Evolutionary conservation across 345 rosid genomes (phyloP), one percentile per base, ranked within the genome.

Genomic region (Nephelium lappaceum): DNA sequence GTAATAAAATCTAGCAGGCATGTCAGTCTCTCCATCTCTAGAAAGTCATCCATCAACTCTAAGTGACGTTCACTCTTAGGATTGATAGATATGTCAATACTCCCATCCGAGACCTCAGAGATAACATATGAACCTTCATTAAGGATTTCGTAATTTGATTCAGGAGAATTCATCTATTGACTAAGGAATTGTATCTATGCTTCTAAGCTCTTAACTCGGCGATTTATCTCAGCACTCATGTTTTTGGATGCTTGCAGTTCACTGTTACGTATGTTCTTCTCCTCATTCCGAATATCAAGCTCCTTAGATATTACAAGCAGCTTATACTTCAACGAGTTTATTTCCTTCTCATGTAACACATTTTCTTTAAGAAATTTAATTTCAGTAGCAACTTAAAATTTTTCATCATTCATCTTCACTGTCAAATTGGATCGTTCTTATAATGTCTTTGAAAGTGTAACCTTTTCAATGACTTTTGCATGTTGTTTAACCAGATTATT

Each of bases 21-120:
- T 47, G 98, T 97, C 79, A 96, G 69, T 89, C 88, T 93, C 88
- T 96, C 98, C 99, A 96, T 96, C 89, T 94, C 98, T 61, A 96
- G 85, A 84, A 96, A 96, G 79, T 96, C 99, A 63, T 93, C 98
- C 99, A 96, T 96, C 76, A 96, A 95, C 80, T 87, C 95, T 87
- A 90, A 69, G 85, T 86, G 89, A 75, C 81, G 88, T 57, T 72
- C 76, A 71, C 84, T 83, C 57, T 88, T 93, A 6, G 88, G 80
- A 83, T 82, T 89, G 73, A 79, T 85, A 47, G 79, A 70, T 81
- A 80, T 89, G 64, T 85, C 86, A 25, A 73, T 74, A 66, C 72
- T 80, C 77, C 67, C 85, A 75, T 89, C 91, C 84, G 94, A 89
- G 74, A 87, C 41, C 21, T 91, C 94, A 8, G 92, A 85, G 60